Conservation (phyloP, 2,329 filamentous ascomycete species). For the Calonectria honghensis region DNA sequence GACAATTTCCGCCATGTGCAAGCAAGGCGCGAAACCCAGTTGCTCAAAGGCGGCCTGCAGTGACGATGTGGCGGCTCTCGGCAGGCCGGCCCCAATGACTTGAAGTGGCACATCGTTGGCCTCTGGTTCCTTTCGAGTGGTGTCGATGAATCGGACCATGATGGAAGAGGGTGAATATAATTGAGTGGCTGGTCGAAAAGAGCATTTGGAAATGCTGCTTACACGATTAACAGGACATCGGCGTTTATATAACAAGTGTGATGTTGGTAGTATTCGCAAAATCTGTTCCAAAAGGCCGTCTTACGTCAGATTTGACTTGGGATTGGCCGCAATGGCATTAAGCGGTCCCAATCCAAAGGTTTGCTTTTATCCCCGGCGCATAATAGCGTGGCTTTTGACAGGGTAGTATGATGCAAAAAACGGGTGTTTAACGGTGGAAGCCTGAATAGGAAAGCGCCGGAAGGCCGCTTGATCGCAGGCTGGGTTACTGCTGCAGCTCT, state of each 20-base stretch:
- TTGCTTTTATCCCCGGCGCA: background rate
- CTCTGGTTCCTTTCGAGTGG: background rate
- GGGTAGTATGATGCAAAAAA: background rate
- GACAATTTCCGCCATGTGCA: conserved; percentile 49
- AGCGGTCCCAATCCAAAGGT: background rate
- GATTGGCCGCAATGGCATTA: background rate
- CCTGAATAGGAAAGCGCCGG: conserved; percentile 1
- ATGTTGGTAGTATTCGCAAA: background rate
- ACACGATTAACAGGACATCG: background rate
- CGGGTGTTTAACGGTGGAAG: background rate
- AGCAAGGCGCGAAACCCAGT: conserved; percentile 1
- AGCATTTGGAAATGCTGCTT: too few relatives aligned
- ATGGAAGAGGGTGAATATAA: background rate
- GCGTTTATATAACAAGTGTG: background rate
- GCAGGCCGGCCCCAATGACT: background rate
- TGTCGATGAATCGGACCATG: conserved; percentile 6
- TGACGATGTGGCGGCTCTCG: conserved; percentile 4
- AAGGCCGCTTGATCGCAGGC: background rate
- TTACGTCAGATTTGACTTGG: conserved; percentile 9
- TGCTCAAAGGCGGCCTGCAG: conserved; percentile 20
- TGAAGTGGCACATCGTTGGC: background rate
- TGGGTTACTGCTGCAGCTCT: too few relatives aligned
- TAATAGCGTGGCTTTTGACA: background rate
- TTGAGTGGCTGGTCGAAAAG: background rate
- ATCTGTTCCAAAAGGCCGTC: background rate